These are phyloP conservation scores for Rhizophagus sp. DNA, from an alignment of 192 early-diverging fungal genomes.

Conservation along the genomic window DNA sequence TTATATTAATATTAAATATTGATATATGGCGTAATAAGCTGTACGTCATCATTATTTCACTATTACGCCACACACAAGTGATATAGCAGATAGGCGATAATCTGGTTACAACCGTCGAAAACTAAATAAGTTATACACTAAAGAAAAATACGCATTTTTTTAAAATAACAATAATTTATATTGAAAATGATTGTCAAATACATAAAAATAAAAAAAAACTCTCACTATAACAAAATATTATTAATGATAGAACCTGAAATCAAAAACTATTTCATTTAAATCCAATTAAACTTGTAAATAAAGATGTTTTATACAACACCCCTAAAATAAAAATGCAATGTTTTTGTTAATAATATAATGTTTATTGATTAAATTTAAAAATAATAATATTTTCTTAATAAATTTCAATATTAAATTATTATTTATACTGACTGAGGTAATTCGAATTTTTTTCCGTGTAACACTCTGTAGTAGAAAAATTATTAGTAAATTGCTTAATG, in stretches of 20 bases:
- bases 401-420: conserved; percentile 38
- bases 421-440: conserved; percentile 30
- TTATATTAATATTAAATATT: not conserved
- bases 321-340: not conserved
- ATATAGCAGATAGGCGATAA: too few relatives aligned
- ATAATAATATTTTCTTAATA: too few relatives aligned
- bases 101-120: too few relatives aligned
- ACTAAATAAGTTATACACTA: too few relatives aligned
- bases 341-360: not conserved
- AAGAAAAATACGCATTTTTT: too few relatives aligned
- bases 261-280: not conserved
- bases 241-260: too few relatives aligned
- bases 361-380: not conserved
- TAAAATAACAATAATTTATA: too few relatives aligned
- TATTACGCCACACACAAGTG: not conserved
- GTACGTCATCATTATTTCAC: not conserved
- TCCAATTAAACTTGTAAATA: not conserved
- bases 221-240: too few relatives aligned
- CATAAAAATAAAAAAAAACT: too few relatives aligned
- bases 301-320: not conserved
- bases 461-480: conserved; percentile 14
- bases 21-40: not conserved
- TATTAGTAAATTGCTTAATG: too few relatives aligned
- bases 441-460: conserved; percentile 31
- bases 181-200: too few relatives aligned